A percentile compares a stretch with the other conserved stretches of the same genome.
These are phyloP conservation scores for Candida namnaoensis DNA, from an alignment of 805 yeast genomes.

Conservation along the genomic window DNA sequence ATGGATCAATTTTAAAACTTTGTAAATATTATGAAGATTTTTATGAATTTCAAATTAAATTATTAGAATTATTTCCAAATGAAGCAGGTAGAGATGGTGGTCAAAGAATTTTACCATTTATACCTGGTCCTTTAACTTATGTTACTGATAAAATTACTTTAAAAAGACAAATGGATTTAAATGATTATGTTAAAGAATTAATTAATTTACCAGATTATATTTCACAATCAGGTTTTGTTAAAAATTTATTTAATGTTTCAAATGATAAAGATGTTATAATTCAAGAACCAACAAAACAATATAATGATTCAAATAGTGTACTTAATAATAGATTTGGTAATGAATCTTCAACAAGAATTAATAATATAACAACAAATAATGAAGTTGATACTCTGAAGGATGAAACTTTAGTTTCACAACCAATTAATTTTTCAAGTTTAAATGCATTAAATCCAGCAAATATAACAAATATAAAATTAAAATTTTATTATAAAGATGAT, in stretches of 20 bases:
- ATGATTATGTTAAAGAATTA: conserved; percentile 49
- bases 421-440: neutral
- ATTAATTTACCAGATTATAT: conserved; percentile 71
- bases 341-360: too few relatives aligned
- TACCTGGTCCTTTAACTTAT: conserved; percentile 92
- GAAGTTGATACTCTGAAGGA: conserved; percentile 22
- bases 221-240: conserved; percentile 59
- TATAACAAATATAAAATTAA: conserved; percentile 38
- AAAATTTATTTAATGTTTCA: conserved; percentile 55
- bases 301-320: too few relatives aligned
- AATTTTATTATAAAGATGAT: conserved; percentile 73
- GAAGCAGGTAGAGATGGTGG: conserved; percentile 82
- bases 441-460: conserved; percentile 11
- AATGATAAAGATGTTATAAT: conserved; percentile 23
- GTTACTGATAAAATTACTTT: conserved; percentile 70
- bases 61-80: conserved; percentile 76
- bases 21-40: conserved; percentile 94
- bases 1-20: conserved; percentile 61
- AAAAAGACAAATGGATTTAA: conserved; percentile 45
- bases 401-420: conserved; percentile 15
- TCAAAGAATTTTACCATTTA: conserved; percentile 82
- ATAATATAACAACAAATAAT: neutral
- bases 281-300: neutral
- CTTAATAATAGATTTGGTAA: too few relatives aligned
- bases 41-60: conserved; percentile 81